Evolutionary conservation across 1,284 basidiomycete genomes (phyloP).

Genomic region (Agroathelia rolfsii): DNA sequence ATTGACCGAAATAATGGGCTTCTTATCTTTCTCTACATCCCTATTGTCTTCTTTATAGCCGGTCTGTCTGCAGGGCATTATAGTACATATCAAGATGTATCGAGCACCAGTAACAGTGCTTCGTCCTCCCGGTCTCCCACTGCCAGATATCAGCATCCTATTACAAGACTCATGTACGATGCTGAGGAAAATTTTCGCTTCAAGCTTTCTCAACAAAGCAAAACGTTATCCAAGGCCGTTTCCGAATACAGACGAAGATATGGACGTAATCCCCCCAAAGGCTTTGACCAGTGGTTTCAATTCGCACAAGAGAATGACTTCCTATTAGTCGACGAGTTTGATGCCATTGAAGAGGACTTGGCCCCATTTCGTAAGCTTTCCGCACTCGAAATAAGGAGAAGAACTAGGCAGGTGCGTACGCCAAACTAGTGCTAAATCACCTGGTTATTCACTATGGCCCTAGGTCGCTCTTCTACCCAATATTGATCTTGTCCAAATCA

Average conservation of each 20-base stretch:
- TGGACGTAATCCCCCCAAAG: constrained; percentile 69
- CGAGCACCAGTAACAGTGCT: constrained; percentile 12
- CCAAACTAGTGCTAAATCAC: constrained; percentile 1
- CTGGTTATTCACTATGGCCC: neutral
- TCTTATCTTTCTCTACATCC: too few species aligned
- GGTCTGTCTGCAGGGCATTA: too few species aligned
- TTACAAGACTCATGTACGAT: constrained; percentile 71
- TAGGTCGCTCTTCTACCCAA: constrained; percentile 72
- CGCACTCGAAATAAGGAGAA: constrained; percentile 61
- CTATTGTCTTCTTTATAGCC: too few species aligned
- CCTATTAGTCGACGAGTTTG: constrained; percentile 86
- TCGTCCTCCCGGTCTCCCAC: constrained; percentile 17
- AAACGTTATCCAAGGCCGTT: constrained; percentile 64
- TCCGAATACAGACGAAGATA: constrained; percentile 75
- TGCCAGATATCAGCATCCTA: constrained; percentile 53
- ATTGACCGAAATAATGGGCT: too few species aligned
- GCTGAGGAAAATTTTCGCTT: constrained; percentile 59
- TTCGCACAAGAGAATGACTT: constrained; percentile 70
- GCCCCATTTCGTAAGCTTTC: constrained; percentile 71
- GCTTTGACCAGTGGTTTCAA: constrained; percentile 84
- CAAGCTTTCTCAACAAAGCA: constrained; percentile 68
- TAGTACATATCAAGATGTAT: constrained; percentile 19
- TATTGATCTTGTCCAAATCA: constrained; percentile 77
- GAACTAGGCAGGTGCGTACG: constrained; percentile 61
- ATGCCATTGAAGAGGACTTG: constrained; percentile 72